Evolutionary conservation across 2,329 filamentous ascomycete species (phyloP).

Genomic region (Ophiostoma sp.): DNA sequence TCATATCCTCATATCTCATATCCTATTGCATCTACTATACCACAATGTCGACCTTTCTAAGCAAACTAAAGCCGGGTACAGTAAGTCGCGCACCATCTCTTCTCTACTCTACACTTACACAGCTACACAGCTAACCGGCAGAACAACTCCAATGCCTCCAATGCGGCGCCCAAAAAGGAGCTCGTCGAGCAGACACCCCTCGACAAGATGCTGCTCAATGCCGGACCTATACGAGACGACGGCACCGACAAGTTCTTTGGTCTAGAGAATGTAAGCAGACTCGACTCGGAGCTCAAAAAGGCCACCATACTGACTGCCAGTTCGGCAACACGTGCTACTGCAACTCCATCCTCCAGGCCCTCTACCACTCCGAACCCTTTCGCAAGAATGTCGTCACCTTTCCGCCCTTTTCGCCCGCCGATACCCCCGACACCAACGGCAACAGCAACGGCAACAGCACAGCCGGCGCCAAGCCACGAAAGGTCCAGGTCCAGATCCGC

Average conservation of each 20-base stretch:
- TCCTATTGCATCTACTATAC: not conserved
- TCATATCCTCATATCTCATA: not conserved
- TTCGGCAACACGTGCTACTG: conserved; percentile 99
- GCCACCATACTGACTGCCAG: conserved; percentile 43
- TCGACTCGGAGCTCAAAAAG: not conserved
- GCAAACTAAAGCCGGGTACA: conserved; percentile 52
- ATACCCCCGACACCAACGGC: conserved; percentile 52
- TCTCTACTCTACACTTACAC: not conserved
- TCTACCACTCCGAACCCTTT: conserved; percentile 93
- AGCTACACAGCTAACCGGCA: not conserved
- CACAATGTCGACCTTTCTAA: conserved; percentile 51
- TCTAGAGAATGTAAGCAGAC: conserved; percentile 74
- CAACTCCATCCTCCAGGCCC: conserved; percentile 95
- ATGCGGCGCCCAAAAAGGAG: conserved; percentile 45
- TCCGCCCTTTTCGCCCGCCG: conserved; percentile 64
- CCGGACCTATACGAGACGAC: conserved; percentile 74
- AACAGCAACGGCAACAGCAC: not conserved
- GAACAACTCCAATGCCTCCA: conserved; percentile 31
- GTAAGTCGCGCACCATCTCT: conserved; percentile 41
- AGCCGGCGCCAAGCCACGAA: conserved; percentile 35
- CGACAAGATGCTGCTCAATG: conserved; percentile 72
- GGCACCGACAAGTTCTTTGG: conserved; percentile 98
- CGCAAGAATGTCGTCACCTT: conserved; percentile 92
- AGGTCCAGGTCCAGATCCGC: conserved; percentile 57
- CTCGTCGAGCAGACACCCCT: conserved; percentile 56